phyloP scores from a whole-genome alignment of 768 basidiomycete genomes.

The Russula ochroleuca region DNA sequence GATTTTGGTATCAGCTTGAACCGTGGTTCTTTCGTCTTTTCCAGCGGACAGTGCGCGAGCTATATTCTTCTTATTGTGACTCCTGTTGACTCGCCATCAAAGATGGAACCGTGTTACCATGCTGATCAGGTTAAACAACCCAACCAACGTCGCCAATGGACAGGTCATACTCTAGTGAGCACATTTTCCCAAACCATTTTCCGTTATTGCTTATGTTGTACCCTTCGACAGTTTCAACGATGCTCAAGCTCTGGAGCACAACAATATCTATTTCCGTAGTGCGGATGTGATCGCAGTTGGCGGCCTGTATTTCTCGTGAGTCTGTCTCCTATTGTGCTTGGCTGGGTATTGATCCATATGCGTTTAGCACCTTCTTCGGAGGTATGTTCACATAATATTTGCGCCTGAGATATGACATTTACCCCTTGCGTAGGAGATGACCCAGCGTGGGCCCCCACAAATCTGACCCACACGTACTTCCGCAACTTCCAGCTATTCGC shows the following conservation, averaged over 20 bases:
- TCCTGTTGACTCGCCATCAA: not conserved
- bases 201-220: not conserved
- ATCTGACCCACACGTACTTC: constrained; percentile 67
- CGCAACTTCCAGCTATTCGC: constrained; percentile 60
- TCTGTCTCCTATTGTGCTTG: not conserved
- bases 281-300: constrained; percentile 49
- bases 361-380: constrained; percentile 75
- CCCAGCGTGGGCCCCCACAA: constrained; percentile 64
- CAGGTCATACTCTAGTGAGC: constrained; percentile 63
- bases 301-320: constrained; percentile 71
- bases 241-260: constrained; percentile 53
- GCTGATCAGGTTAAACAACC: constrained; percentile 73
- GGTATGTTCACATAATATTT: constrained; percentile 37
- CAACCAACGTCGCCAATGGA: constrained; percentile 66
- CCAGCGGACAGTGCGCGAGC: constrained; percentile 53
- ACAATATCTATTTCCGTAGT: constrained; percentile 60
- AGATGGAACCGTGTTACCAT: constrained; percentile 73
- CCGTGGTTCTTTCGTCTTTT: constrained; percentile 61
- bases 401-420: constrained; percentile 8
- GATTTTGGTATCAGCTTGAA: constrained; percentile 67
- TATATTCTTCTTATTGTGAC: constrained; percentile 12
- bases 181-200: constrained; percentile 14
- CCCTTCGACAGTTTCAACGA: constrained; percentile 57
- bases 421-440: constrained; percentile 48
- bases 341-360: not conserved